Evolutionary conservation across 441 rosid species (phyloP).

Genomic region (Adansonia rubrostipa): DNA sequence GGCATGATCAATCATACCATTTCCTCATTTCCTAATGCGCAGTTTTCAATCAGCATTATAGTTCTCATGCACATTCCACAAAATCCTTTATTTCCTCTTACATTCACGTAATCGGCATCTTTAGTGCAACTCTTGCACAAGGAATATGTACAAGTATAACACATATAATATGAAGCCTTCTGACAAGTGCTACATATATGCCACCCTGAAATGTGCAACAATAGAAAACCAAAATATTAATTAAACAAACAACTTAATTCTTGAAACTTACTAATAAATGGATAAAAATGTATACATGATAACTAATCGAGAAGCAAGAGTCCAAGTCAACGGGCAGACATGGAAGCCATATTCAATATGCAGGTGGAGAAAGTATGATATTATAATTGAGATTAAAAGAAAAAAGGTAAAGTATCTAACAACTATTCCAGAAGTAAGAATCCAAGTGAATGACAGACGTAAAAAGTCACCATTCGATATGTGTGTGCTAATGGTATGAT

Average conservation of each 20-base stretch:
- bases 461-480: not conserved
- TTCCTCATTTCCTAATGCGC: constrained; percentile 52
- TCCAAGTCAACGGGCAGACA: not conserved
- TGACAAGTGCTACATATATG: constrained; percentile 91
- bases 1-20: constrained; percentile 48
- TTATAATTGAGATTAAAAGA: not conserved
- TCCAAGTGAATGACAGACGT: not conserved
- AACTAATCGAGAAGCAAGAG: not conserved
- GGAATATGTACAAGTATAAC: constrained; percentile 98
- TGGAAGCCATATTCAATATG: not conserved
- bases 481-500: not conserved
- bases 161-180: constrained; percentile 84
- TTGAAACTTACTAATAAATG: not conserved
- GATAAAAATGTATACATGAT: not conserved
- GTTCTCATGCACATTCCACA: constrained; percentile 92
- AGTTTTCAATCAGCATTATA: constrained; percentile 85
- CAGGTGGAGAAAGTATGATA: not conserved
- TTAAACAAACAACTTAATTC: constrained; percentile 9
- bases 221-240: constrained; percentile 17
- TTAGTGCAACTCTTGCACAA: constrained; percentile 88
- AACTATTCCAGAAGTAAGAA: not conserved
- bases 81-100: constrained; percentile 82
- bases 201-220: constrained; percentile 76
- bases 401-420: not conserved
- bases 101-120: constrained; percentile 82